These are phyloP conservation scores for Amanita rubescens DNA, from an alignment of 768 basidiomycete genomes.

Conservation along the genomic window DNA sequence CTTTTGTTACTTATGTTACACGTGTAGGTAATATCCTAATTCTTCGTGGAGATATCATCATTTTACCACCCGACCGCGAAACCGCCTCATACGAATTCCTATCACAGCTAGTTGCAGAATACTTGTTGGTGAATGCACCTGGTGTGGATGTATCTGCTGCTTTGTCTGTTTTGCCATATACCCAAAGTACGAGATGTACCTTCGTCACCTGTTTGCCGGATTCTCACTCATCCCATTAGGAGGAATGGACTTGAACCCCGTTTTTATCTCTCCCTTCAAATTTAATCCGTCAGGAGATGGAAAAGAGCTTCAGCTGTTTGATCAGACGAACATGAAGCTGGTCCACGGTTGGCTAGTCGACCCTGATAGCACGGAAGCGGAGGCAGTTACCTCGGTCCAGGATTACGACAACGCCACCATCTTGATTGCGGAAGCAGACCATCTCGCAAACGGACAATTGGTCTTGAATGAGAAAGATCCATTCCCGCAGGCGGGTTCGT, in stretches of 20 bases:
- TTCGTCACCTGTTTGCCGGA: not conserved
- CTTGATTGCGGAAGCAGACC: conserved; percentile 74
- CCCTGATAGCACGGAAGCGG: conserved; percentile 52
- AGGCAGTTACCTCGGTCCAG: conserved; percentile 40
- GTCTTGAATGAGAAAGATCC: conserved; percentile 33
- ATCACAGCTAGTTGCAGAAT: conserved; percentile 76
- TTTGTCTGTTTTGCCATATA: conserved; percentile 67
- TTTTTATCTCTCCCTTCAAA: conserved; percentile 61
- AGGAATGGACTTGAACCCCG: conserved; percentile 87
- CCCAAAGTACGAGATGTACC: conserved; percentile 52
- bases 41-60: conserved; percentile 71
- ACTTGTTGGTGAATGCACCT: conserved; percentile 55
- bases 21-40: conserved; percentile 78
- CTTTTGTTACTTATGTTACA: not conserved
- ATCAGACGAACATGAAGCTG: conserved; percentile 72
- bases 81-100: conserved; percentile 82
- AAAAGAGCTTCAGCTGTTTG: conserved; percentile 80
- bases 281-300: conserved; percentile 62
- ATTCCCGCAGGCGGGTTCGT: conserved; percentile 9
- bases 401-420: conserved; percentile 74
- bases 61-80: conserved; percentile 56
- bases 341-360: conserved; percentile 91
- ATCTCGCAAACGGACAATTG: conserved; percentile 56
- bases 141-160: conserved; percentile 64
- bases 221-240: conserved; percentile 29